Base-by-base conservation (phyloP, 2,329 filamentous ascomycete genomes). In the Clonostachys sp. region DNA sequence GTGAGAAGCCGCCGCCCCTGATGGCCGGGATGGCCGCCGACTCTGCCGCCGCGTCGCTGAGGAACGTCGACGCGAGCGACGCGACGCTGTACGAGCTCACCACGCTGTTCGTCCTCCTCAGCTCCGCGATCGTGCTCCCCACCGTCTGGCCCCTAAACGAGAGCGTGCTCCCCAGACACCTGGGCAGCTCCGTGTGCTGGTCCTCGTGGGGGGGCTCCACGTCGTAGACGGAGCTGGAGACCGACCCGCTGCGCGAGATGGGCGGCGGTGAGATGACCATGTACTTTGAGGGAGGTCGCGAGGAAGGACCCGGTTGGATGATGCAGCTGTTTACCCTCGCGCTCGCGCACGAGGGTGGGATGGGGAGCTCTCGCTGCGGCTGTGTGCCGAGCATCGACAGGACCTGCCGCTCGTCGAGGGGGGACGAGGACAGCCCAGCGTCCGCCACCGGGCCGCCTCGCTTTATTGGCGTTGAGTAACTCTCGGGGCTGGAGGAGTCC, bases 101-200 rank as follows among this genome's bases (percentile, higher is more conserved):
- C 46, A 73, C 62, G 60, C 74, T 80, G 63, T 82, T 81, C 77
- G 81, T 81, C 45, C 77, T 68, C 10, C 78, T 71, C 48, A 82
- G 71, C 58, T 79, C 72, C 16, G 70, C 69, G 33, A 80, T 72
- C 3, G 75, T 68, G 50, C 60, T 63, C n/a, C 69, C 62, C 12
- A 75, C 57, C 7, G 57, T 48, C 13, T 55, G 51, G 41, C n/a
- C 17, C 38, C n/a, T 40, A 9, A 40, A 14, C 17, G 24, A 42
- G 10, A 34, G 41, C 8, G 38, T 45, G 8, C 47, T 47, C 14
- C 40, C 38, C 8, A 45, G 33, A 5, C 36, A 39, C 7, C 44
- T 14, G 13, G 35, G 40, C 34, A 40, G 18, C 24, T 43, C 18
- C 17, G 41, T 47, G n/a, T 34, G 18, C 35, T 38, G n/a, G 34